A percentile compares a stretch with the other conserved stretches of the same genome.
These are phyloP conservation scores for Magnusiomyces suaveolens DNA, from an alignment of 1,139 yeast genomes.

Conservation along the genomic window DNA sequence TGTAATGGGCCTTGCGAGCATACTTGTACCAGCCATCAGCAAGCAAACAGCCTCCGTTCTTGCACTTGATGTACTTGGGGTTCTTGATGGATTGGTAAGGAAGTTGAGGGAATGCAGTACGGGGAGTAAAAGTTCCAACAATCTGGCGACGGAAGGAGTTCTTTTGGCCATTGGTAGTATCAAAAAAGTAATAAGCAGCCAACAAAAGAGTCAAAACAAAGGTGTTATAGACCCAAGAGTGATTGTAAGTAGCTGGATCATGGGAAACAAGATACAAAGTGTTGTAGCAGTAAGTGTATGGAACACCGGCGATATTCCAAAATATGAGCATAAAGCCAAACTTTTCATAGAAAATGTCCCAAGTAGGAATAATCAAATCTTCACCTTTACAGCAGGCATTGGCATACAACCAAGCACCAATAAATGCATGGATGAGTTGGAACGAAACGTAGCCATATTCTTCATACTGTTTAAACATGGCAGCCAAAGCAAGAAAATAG, in stretches of 20 bases:
- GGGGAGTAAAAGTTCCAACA: slow-evolving; percentile 63
- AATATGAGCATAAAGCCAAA: slow-evolving; percentile 95
- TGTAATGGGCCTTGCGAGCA: slow-evolving; percentile 77
- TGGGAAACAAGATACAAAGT: slow-evolving; percentile 74
- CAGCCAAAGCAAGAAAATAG: slow-evolving; percentile 66
- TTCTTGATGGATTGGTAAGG: slow-evolving; percentile 73
- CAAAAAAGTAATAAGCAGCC: slow-evolving; percentile 81
- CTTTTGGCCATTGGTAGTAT: slow-evolving; percentile 91
- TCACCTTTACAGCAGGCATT: slow-evolving; percentile 97
- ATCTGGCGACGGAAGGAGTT: slow-evolving; percentile 81
- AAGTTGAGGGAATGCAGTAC: slow-evolving; percentile 88
- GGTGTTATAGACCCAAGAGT: slow-evolving; percentile 53
- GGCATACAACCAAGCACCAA: slow-evolving; percentile 90
- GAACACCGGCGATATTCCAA: slow-evolving; percentile 99
- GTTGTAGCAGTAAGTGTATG: slow-evolving; percentile 93
- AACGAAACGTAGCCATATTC: slow-evolving; percentile 68
- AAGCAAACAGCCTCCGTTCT: slow-evolving; percentile 71
- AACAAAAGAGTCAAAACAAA: slow-evolving; percentile 49
- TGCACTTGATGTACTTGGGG: slow-evolving; percentile 77
- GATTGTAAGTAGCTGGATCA: slow-evolving; percentile 69
- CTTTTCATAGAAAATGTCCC: slow-evolving; percentile 99
- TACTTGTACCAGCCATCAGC: slow-evolving; percentile 86
- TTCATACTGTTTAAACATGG: slow-evolving; percentile 70
- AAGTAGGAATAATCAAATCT: slow-evolving; percentile 90
- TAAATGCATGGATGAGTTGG: slow-evolving; percentile 61